Evolutionary conservation across 441 rosid species (phyloP).

Genomic region (Breynia disticha): DNA sequence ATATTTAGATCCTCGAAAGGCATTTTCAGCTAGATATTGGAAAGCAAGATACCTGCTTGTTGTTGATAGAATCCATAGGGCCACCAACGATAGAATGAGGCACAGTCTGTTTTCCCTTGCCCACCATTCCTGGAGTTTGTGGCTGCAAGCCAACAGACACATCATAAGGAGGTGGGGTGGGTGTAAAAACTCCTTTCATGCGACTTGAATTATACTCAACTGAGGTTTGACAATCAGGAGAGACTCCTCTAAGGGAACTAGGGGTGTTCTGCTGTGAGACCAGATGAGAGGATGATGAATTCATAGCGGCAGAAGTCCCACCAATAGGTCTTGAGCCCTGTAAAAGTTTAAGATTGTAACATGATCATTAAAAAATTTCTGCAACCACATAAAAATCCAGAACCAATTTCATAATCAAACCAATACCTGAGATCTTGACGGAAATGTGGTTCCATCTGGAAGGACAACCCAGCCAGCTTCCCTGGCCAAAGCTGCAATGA

Average conservation of each 20-base stretch:
- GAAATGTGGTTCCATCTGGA: constrained; percentile 99
- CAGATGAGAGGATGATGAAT: constrained; percentile 57
- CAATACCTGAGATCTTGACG: constrained; percentile 87
- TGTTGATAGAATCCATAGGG: constrained; percentile 39
- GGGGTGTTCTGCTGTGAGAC: constrained; percentile 46
- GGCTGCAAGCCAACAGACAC: constrained; percentile 30
- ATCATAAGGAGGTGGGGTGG: constrained; percentile 57
- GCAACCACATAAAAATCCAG: not conserved
- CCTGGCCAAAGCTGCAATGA: constrained; percentile 96
- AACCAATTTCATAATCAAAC: constrained; percentile 9
- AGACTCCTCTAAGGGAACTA: constrained; percentile 49
- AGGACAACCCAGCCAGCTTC: constrained; percentile 99
- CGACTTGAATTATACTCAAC: constrained; percentile 61
- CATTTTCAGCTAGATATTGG: not conserved
- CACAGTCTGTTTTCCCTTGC: constrained; percentile 43
- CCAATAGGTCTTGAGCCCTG: constrained; percentile 68
- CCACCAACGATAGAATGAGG: constrained; percentile 38
- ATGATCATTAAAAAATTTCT: not conserved
- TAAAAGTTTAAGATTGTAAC: constrained; percentile 18
- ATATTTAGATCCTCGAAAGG: constrained; percentile 5
- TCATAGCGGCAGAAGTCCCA: constrained; percentile 45
- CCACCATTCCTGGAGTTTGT: constrained; percentile 49
- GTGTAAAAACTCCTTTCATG: constrained; percentile 73
- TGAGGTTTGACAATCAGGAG: constrained; percentile 47
- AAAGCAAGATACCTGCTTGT: constrained; percentile 59